These are phyloP conservation scores for Leishmania lainsoni DNA, from an alignment of 208 protist genomes.

Conservation along the genomic window DNA sequence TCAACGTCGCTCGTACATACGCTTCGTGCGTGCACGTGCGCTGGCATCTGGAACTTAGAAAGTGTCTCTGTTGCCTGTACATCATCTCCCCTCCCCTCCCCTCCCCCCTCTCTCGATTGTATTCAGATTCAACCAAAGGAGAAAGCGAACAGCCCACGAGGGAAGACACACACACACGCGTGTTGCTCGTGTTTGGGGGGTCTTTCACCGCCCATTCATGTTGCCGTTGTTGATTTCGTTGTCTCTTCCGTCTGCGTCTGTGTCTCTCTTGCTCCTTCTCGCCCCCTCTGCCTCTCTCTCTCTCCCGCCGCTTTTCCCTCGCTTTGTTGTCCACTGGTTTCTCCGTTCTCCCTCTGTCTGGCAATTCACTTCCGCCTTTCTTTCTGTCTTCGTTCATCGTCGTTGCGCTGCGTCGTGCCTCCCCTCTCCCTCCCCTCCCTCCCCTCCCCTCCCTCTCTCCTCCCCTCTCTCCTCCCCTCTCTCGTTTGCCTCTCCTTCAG, in stretches of 20 bases:
- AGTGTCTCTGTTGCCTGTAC: neutral
- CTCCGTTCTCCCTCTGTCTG: too few species aligned
- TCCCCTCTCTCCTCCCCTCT: neutral
- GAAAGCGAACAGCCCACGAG: too few species aligned
- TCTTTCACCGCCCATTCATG: neutral
- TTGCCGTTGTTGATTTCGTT: neutral
- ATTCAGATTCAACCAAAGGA: too few species aligned
- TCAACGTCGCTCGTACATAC: neutral
- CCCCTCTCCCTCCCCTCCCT: neutral
- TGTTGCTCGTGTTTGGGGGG: neutral
- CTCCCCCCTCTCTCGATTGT: too few species aligned
- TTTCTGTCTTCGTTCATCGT: too few species aligned
- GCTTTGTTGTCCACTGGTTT: too few species aligned
- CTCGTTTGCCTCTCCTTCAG: neutral
- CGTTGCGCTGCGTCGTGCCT: too few species aligned
- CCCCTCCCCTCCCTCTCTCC: neutral
- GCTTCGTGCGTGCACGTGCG: neutral
- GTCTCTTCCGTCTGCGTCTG: neutral
- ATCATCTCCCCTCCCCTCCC: too few species aligned
- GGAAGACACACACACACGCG: too few species aligned
- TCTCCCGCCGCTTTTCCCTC: too few species aligned
- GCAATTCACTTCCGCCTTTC: too few species aligned
- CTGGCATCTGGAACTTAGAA: neutral
- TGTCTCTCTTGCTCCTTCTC: neutral
- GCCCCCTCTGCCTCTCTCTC: neutral